Percentiles rank a stretch among this genome's conserved stretches.
phyloP scores from a whole-genome alignment of 2,329 filamentous ascomycete genomes.

The Aureobasidium sp. region DNA sequence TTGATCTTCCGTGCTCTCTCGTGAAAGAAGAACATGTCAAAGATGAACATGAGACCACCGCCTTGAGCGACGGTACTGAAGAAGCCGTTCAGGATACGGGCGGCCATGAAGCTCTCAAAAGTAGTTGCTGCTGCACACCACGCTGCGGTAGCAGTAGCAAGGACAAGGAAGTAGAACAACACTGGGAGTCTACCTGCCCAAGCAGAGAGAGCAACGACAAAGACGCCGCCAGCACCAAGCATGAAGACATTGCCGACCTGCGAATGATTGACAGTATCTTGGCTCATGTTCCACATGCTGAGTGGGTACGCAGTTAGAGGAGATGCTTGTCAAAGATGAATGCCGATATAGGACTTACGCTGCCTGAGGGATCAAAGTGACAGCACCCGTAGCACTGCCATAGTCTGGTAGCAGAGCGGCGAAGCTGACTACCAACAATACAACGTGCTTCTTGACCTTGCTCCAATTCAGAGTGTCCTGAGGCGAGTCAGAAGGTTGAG shows the following conservation, averaged over 20 bases:
- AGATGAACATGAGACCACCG: slow-evolving; percentile 40
- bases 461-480: slow-evolving; percentile 27
- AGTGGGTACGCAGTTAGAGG: neutral
- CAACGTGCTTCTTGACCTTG: slow-evolving; percentile 32
- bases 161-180: slow-evolving; percentile 34
- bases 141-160: slow-evolving; percentile 32
- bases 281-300: slow-evolving; percentile 31
- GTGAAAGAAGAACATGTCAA: slow-evolving; percentile 56
- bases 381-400: slow-evolving; percentile 35
- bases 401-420: slow-evolving; percentile 37
- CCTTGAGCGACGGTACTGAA: slow-evolving; percentile 37
- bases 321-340: slow-evolving; percentile 11
- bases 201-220: slow-evolving; percentile 35
- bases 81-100: slow-evolving; percentile 40
- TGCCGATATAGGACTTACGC: slow-evolving; percentile 13
- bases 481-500: slow-evolving; percentile 23
- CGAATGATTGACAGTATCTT: slow-evolving; percentile 34
- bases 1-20: slow-evolving; percentile 38
- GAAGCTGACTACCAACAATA: slow-evolving; percentile 33
- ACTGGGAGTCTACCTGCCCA: slow-evolving; percentile 41
- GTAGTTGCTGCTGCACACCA: slow-evolving; percentile 33
- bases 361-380: slow-evolving; percentile 35
- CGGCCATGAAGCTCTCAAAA: slow-evolving; percentile 36
- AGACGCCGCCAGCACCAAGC: slow-evolving; percentile 36
- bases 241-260: slow-evolving; percentile 39